Evolutionary conservation across 305 asterid genomes (phyloP), one percentile per base, ranked within the genome.

Genomic region (Fraxinus dipetala): DNA sequence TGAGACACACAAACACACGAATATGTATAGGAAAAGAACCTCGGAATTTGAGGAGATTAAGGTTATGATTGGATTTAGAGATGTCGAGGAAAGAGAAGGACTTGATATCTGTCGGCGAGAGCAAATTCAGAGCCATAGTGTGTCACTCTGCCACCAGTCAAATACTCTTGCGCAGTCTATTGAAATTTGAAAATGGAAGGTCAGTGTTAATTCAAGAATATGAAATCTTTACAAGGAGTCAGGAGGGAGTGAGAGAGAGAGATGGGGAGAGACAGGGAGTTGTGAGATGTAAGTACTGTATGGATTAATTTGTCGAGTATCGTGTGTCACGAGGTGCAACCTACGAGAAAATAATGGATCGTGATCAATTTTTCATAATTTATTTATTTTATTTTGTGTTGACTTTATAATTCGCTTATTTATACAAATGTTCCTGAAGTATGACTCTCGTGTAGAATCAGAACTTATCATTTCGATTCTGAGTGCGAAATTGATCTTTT

Each of bases 91-190:
- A 95, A 54, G 97, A 92, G 38, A 89, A 84, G 34, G 93, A 22
- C 91, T 91, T 94, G 82, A 94, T 86, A 83, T 93, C 96, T 79
- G 93, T 59, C 5, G 95, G 97, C 22, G 95, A 81, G 4, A 89
- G 78, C 90, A 92, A 82, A 89, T 91, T 93, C 70, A 94, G 85
- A 85, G 97, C 95, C 99, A 95, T 95, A 65, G 78, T 30, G 72
- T 80, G 40, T 36, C 72, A 36, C 77, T 72, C 48, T 43, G 40
- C 32, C 81, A 54, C 82, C 76, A 76, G 34, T 63, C 16, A 63
- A 59, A 59, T 20, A 20, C 4, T 59, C 30, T 7, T 20, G 2
- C 81, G 20, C 75, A 13, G 69, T 74, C 36, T 16, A 35, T 73
- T 65, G 65, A 56, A 43, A 70, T 45, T 36, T 72, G 69, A 59